Conservation (phyloP, 2,329 filamentous ascomycete genomes). For the Hyphodiscus sp. region DNA sequence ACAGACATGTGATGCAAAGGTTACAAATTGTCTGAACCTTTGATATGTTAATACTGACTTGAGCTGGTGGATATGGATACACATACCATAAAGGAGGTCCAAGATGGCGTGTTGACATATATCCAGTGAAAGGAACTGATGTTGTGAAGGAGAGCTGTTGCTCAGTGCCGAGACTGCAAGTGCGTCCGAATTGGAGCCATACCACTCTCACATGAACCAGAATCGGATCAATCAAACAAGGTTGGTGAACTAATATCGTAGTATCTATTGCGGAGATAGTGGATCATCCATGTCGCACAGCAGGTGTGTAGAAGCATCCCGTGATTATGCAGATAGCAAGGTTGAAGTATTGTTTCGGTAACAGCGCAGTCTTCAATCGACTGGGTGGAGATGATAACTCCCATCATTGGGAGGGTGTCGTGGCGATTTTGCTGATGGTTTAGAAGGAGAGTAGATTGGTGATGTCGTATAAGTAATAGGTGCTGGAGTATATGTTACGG, state of each 20-base stretch:
- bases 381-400: slow-evolving; percentile 20
- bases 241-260: too few relatives aligned
- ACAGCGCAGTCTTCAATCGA: slow-evolving; percentile 27
- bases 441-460: slow-evolving; percentile 4
- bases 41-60: slow-evolving; percentile 1
- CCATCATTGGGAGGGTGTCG: slow-evolving; percentile 19
- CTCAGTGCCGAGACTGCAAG: slow-evolving; percentile 54
- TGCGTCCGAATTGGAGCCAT: slow-evolving; percentile 45
- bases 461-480: slow-evolving; percentile 7
- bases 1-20: slow-evolving; percentile 47
- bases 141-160: slow-evolving; percentile 73
- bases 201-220: slow-evolving; percentile 48
- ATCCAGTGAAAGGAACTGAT: slow-evolving; percentile 60
- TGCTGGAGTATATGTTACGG: slow-evolving; percentile 7
- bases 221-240: too few relatives aligned
- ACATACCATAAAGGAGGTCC: slow-evolving; percentile 49
- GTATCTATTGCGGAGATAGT: background rate
- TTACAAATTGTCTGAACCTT: slow-evolving; percentile 63
- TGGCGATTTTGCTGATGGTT: background rate
- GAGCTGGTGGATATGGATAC: background rate
- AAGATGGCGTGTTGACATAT: slow-evolving; percentile 72
- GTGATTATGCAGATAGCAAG: background rate
- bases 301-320: background rate
- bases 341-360: background rate
- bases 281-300: background rate